Conservation (phyloP, 345 rosid species). For the Sonneratia caseolaris region DNA sequence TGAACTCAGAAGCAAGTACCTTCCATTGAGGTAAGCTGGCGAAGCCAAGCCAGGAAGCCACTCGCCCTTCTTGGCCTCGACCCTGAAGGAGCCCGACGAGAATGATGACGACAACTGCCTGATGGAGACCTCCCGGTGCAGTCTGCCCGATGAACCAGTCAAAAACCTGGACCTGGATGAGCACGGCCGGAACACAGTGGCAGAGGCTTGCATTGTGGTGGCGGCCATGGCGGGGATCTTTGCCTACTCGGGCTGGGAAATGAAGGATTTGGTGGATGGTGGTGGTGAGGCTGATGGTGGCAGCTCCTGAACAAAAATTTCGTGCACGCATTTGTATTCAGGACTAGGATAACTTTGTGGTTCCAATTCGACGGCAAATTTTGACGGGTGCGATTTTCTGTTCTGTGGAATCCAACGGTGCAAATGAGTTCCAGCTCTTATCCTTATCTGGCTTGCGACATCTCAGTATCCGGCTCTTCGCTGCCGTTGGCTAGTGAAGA, state of each 20-base stretch:
- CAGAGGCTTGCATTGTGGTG: conserved; percentile 80
- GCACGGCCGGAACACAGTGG: conserved; percentile 67
- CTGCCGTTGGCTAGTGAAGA: conserved; percentile 41
- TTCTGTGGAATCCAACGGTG: conserved; percentile 4
- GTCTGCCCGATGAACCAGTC: conserved; percentile 42
- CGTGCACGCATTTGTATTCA: not conserved
- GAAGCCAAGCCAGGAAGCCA: conserved; percentile 89
- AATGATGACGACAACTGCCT: conserved; percentile 28
- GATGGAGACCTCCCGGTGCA: conserved; percentile 36
- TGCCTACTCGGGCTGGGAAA: not conserved
- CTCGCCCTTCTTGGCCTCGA: conserved; percentile 90
- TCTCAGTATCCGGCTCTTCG: conserved; percentile 39
- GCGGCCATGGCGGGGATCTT: conserved; percentile 46
- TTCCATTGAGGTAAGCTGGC: conserved; percentile 74
- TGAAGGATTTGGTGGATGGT: not conserved
- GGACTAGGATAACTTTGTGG: conserved; percentile 14
- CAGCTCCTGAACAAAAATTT: not conserved
- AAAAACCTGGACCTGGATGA: conserved; percentile 53
- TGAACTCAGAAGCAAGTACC: conserved; percentile 22
- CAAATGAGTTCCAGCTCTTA: conserved; percentile 7
- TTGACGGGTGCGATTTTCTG: conserved; percentile 10
- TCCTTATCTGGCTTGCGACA: conserved; percentile 28
- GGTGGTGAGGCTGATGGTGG: not conserved
- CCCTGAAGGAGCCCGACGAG: conserved; percentile 34
- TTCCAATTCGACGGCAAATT: too few relatives aligned